Evolutionary conservation across 129 eudicot genomes (phyloP), one percentile per base, ranked within the genome.

Genomic region (Flaveria sonorensis): DNA sequence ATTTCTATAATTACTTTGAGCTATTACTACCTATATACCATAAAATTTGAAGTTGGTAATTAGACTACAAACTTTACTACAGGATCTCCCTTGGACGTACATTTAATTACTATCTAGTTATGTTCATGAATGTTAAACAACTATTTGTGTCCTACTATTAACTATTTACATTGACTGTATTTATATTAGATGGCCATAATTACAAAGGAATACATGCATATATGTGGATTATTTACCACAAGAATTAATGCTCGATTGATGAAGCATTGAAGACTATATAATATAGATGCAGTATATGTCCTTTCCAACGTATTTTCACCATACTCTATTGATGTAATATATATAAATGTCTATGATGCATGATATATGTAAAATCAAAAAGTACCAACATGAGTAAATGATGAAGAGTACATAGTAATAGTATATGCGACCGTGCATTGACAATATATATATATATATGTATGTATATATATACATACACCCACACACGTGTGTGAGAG

Each of bases 381-480:
- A 65, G 83, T 80, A 80, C 79, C 36, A 80, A 74, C 84, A 73
- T 9, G 71, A 81, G 71, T 81, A 53, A 81, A 74, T 81, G 84
- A 68, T 56, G 53, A 81, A 67, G 66, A 68, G 84, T 81, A 81
- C 84, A 81, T 67, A 70, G 57, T 57, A 43, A 75, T 80, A 66
- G 82, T 23, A 67, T 74, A 72, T 64, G 71, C 64, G 75, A 66
- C 52, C 61, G 48, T 67, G 79, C 84, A 80, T 73, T 73, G 80
- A 81, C 84, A 74, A 30, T 63, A 30, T 30, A 62, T 62, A 62
- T 13, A 11, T 3, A 30, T 30, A 62, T 62, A 62, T 13, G 11
- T 3, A 3, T 30, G 36, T 30, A 30, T 30, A 30, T 62, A 28
- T 14, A 62, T 30, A 28, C 45, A 62, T 32, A 63, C 46, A 63